Evolutionary conservation across 805 yeast species (phyloP).

Genomic region (Cyberlindnera saturnus): DNA sequence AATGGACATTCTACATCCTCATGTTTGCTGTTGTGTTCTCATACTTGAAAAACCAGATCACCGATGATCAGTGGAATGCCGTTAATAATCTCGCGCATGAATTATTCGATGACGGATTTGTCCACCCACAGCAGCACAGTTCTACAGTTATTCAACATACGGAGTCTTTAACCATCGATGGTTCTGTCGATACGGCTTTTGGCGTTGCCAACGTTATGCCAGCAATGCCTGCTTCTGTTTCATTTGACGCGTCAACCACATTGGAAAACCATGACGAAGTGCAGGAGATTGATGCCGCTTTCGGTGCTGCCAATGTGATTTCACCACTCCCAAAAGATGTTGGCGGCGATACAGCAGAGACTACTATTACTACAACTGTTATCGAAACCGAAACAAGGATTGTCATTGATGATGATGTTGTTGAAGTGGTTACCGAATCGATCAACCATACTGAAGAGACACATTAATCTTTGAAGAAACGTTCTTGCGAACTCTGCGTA

Average conservation of each 20-base stretch:
- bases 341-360: background rate
- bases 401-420: slow-evolving; percentile 19
- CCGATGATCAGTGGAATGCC: slow-evolving; percentile 12
- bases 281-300: background rate
- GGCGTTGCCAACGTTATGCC: background rate
- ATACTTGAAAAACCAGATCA: slow-evolving; percentile 6
- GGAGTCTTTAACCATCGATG: background rate
- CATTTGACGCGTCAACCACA: too few relatives aligned
- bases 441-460: background rate
- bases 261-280: too few relatives aligned
- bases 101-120: slow-evolving; percentile 10
- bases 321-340: background rate
- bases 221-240: too few relatives aligned
- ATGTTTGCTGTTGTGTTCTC: slow-evolving; percentile 5
- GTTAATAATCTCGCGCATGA: slow-evolving; percentile 8
- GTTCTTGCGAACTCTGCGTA: slow-evolving; percentile 1
- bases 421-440: slow-evolving; percentile 11
- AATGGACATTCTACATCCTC: slow-evolving; percentile 6
- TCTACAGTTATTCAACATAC: background rate
- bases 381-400: slow-evolving; percentile 6
- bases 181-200: background rate
- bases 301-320: background rate
- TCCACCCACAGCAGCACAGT: background rate
- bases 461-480: background rate
- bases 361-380: slow-evolving; percentile 1